A percentile compares a stretch with the other conserved stretches of the same genome.
Conservation (phyloP, 1,284 basidiomycete genomes). For the Fomitopsis palustris region DNA sequence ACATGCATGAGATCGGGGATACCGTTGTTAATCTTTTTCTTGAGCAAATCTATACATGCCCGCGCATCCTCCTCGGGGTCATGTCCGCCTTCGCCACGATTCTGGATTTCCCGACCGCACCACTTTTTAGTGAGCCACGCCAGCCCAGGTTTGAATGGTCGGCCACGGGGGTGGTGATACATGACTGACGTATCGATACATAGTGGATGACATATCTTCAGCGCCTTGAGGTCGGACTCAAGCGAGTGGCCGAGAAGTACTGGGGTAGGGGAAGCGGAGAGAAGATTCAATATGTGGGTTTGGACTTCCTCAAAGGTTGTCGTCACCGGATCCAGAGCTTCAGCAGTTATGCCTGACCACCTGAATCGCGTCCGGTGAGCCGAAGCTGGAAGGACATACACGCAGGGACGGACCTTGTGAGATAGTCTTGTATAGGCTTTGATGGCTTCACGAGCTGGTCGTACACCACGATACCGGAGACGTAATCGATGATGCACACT, state of each 20-base stretch:
- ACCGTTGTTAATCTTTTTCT: slow-evolving; percentile 77
- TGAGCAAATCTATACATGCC: slow-evolving; percentile 80
- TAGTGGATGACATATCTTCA: slow-evolving; percentile 78
- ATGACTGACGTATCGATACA: slow-evolving; percentile 89
- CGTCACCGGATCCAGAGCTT: slow-evolving; percentile 61
- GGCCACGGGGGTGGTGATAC: slow-evolving; percentile 87
- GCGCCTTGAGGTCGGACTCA: slow-evolving; percentile 84
- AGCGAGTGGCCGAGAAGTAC: slow-evolving; percentile 93
- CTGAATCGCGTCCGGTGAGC: slow-evolving; percentile 33
- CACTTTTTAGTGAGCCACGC: slow-evolving; percentile 93
- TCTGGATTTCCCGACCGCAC: slow-evolving; percentile 85
- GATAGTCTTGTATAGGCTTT: slow-evolving; percentile 81
- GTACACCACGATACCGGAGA: slow-evolving; percentile 68
- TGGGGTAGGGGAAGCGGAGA: slow-evolving; percentile 58
- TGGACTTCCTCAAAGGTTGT: slow-evolving; percentile 80
- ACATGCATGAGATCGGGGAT: slow-evolving; percentile 12
- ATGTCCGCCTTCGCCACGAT: slow-evolving; percentile 74
- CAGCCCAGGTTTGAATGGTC: slow-evolving; percentile 86
- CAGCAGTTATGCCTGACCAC: slow-evolving; percentile 88
- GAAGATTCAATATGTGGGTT: slow-evolving; percentile 52
- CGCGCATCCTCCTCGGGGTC: slow-evolving; percentile 90
- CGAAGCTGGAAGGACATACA: not conserved
- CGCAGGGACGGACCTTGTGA: slow-evolving; percentile 61
- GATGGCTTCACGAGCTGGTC: slow-evolving; percentile 85
- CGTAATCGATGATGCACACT: slow-evolving; percentile 78